Evolutionary conservation across 805 yeast genomes (phyloP).

Genomic region (Candida anglica): DNA sequence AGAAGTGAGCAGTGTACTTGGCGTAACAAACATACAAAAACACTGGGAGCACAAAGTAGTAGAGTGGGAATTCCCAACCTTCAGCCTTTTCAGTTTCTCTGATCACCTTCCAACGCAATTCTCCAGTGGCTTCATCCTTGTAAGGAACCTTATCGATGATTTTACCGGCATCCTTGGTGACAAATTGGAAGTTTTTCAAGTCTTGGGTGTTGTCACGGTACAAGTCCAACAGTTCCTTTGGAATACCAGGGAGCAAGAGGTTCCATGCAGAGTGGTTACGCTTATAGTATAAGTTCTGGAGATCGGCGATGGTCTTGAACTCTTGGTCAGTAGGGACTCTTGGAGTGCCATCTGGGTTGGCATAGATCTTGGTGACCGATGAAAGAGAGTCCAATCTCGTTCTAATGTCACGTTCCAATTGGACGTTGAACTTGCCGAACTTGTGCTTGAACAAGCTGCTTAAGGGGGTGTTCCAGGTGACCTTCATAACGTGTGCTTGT

Average conservation of each 20-base stretch:
- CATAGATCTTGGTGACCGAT: slow-evolving; percentile 60
- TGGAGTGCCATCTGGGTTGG: slow-evolving; percentile 72
- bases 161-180: slow-evolving; percentile 47
- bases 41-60: slow-evolving; percentile 70
- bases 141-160: slow-evolving; percentile 82
- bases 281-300: slow-evolving; percentile 55
- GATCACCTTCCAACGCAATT: slow-evolving; percentile 72
- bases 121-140: slow-evolving; percentile 75
- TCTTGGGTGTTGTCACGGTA: slow-evolving; percentile 60
- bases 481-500: slow-evolving; percentile 24
- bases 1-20: slow-evolving; percentile 41
- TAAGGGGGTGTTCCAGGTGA: slow-evolving; percentile 39
- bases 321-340: slow-evolving; percentile 68
- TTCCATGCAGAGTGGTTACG: slow-evolving; percentile 54
- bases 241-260: slow-evolving; percentile 43
- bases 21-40: slow-evolving; percentile 52
- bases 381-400: slow-evolving; percentile 59
- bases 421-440: slow-evolving; percentile 39
- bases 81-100: slow-evolving; percentile 69
- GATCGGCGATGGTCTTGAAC: slow-evolving; percentile 66
- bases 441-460: slow-evolving; percentile 34
- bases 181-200: slow-evolving; percentile 52
- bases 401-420: slow-evolving; percentile 60
- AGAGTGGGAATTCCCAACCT: slow-evolving; percentile 81
- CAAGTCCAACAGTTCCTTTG: slow-evolving; percentile 50